Percentiles rank a stretch among this genome's conserved stretches.
phyloP scores from a whole-genome alignment of 208 protist genomes.

The Leishmania amazonensis region DNA sequence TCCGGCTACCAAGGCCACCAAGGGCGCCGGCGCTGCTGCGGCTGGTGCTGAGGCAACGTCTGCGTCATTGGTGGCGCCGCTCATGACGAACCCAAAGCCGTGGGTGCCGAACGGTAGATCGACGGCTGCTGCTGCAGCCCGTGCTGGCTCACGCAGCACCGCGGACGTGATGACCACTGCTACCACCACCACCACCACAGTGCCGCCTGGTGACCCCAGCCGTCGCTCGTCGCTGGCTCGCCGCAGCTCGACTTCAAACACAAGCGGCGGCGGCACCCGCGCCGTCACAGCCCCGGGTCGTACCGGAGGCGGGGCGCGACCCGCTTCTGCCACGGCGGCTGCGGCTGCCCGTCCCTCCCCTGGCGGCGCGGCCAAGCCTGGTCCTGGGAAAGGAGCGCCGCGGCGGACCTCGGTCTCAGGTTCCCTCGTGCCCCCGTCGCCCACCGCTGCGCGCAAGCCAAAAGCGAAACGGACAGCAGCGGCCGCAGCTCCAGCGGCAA shows the following conservation, averaged over 20 bases:
- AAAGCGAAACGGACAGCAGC: background rate
- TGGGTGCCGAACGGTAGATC: slow-evolving; percentile 11
- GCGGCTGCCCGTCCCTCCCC: background rate
- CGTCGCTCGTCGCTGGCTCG: background rate
- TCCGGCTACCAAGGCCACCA: background rate
- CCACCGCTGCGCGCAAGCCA: background rate
- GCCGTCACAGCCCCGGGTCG: background rate
- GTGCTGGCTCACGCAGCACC: background rate
- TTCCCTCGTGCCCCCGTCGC: background rate
- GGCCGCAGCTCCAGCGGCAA: background rate
- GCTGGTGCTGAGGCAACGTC: background rate
- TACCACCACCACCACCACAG: background rate
- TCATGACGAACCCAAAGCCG: slow-evolving; percentile 17
- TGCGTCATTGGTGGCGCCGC: background rate
- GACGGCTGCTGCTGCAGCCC: background rate
- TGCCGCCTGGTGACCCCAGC: background rate
- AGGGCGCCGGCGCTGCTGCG: background rate
- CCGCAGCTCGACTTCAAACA: background rate
- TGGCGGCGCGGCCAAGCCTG: background rate
- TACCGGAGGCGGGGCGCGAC: background rate
- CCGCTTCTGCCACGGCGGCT: background rate
- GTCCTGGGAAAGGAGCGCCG: background rate
- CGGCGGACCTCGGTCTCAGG: background rate
- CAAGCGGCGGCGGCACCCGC: background rate
- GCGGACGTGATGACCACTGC: background rate